Base-by-base conservation (phyloP, 129 eudicot species). In the Apium graveolens region DNA sequence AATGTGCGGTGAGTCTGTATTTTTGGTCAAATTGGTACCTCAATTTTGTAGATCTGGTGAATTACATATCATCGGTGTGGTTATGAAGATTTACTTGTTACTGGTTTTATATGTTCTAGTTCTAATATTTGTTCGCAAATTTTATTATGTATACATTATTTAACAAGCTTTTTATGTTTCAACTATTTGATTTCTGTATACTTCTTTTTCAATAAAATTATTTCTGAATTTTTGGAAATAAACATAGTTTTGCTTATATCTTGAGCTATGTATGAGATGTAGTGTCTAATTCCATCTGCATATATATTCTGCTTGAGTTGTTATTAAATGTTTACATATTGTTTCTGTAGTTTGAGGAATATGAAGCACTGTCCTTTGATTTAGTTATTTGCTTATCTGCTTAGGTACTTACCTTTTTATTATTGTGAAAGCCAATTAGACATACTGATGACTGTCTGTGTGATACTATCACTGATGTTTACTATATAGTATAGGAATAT, bases 41-140 rank as follows among this genome's bases (percentile, higher is more conserved):
- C 8, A 77, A 62, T 24, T 18, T 45, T 16, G n/a, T 74, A 34
- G 81, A 78, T 78, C 76, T 78, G 83, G 17, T 41, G 76, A 66
- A 41, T 32, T 32, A 13, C n/a, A 35, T 16, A 3, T 5, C 24
- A 32, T 20, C n/a, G n/a, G 18, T 5, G 17, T 37, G 18, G 35
- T 60, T n/a, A 14, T 0, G 32, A 37, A 78, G 31, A 10, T 7
- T 44, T 26, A 6, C 43, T 21, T 7, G 29, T 60, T 57, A n/a
- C n/a, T 20, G 51, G 51, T 48, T 75, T 75, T 75, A 10, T 4
- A 17, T 75, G 11, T 75, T 32, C 4, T 46, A 43, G 18, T 17
- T 44, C 13, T 44, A n/a, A 74, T 13, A 14, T 10, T 1, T 38
- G 13, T 3, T 8, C 63, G 16, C 68, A 60, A 34, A 60, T 60